These are phyloP conservation scores for Chrysosphaeria jannelii DNA, from an alignment of 2,329 filamentous ascomycete species.

Conservation along the genomic window DNA sequence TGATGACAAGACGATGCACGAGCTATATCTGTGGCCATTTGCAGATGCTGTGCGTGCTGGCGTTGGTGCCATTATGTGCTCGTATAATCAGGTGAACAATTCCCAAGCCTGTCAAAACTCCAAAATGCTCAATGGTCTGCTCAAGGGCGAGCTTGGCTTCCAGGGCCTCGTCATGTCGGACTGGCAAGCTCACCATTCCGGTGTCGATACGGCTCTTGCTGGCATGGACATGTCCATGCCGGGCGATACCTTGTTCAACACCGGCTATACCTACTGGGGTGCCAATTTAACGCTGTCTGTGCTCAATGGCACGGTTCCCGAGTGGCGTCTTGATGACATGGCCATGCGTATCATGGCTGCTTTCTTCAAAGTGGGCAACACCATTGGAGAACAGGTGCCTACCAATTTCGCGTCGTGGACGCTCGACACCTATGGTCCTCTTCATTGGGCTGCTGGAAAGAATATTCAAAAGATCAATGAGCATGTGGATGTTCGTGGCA, in stretches of 20 bases:
- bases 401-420: slow-evolving; percentile 85
- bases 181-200: slow-evolving; percentile 35
- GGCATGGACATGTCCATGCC: slow-evolving; percentile 70
- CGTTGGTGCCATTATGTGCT: slow-evolving; percentile 18
- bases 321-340: slow-evolving; percentile 51
- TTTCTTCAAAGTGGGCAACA: slow-evolving; percentile 31
- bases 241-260: slow-evolving; percentile 26
- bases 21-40: slow-evolving; percentile 33
- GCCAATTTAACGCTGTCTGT: slow-evolving; percentile 38
- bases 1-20: slow-evolving; percentile 28
- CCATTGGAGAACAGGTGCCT: slow-evolving; percentile 14
- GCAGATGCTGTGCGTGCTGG: slow-evolving; percentile 27
- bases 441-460: slow-evolving; percentile 32
- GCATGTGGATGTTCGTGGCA: slow-evolving; percentile 53
- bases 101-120: slow-evolving; percentile 36
- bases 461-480: slow-evolving; percentile 33
- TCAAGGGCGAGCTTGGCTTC: slow-evolving; percentile 36
- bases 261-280: slow-evolving; percentile 27
- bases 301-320: slow-evolving; percentile 40
- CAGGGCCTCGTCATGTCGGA: slow-evolving; percentile 31
- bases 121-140: slow-evolving; percentile 26
- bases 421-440: slow-evolving; percentile 37
- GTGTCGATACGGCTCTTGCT: slow-evolving; percentile 31
- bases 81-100: slow-evolving; percentile 34
- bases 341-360: slow-evolving; percentile 21